Base-by-base conservation (phyloP, 495 filamentous ascomycete genomes). In the Antarctomyces pellizariae region DNA sequence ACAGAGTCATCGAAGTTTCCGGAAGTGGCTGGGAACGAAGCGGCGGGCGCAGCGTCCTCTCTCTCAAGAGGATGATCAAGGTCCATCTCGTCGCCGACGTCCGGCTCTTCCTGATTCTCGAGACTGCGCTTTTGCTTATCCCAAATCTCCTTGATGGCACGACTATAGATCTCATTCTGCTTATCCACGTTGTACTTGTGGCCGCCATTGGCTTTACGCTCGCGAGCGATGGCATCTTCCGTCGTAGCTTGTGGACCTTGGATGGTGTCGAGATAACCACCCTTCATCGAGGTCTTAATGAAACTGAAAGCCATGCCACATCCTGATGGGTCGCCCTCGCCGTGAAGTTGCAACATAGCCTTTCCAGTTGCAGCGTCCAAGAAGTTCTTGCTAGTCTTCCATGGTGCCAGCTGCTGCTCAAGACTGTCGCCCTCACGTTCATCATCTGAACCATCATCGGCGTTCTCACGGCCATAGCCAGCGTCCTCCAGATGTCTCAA, bases 281-380 rank as follows among this genome's bases (percentile, higher is more conserved):
- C 86, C 47, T 99, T 99, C 86, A 99, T 99, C 7, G 77, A 89
- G 0, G 79, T 92, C 39, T 82, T 76, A 37, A 99, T 73, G 45
- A 93, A 91, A 44, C 73, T 92, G 53, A 93, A 84, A 2, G 77
- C 86, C 30, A 90, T 70, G 2, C 86, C 86, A 36, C 78, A 75
- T 7, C 82, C 78, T 5, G 82, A 86, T n/a, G 86, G 86, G 43
- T 99, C 86, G 16, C 89, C 86, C 35, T 83, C 72, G 10, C 86
- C 86, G 38, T 93, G 77, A 6, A 99, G 66, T 32, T 75, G 67
- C 24, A 99, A 62, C 86, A 99, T 99, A 5, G 86, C 86, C 45
- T 99, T 99, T 16, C 80, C 78, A 37, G 80, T 67, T 14, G 80
- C 83, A 8, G 86, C 86, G 30, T 91, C 67, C 26, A 93, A 56